These are phyloP conservation scores for Neckera pumila DNA, from an alignment of 225 moss, liverwort and hornwort species.

Conservation along the genomic window DNA sequence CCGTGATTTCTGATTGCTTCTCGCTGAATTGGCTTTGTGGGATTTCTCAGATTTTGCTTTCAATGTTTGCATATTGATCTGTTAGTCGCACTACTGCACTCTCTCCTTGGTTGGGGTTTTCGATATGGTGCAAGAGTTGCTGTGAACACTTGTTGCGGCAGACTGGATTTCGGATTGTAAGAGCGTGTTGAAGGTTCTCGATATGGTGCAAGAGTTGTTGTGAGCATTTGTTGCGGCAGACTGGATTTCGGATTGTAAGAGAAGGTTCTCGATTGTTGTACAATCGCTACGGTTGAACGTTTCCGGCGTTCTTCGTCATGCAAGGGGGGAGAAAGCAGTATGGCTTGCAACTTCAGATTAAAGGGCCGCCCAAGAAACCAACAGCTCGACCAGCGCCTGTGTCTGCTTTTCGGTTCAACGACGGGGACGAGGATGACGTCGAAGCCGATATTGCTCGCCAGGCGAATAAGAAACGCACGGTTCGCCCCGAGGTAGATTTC, in stretches of 20 bases:
- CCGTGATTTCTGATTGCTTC: background rate
- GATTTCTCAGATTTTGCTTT: background rate
- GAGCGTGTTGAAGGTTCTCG: background rate
- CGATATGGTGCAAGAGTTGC: background rate
- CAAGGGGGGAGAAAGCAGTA: conserved; percentile 49
- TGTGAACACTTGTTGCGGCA: background rate
- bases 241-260: background rate
- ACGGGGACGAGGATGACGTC: conserved; percentile 38
- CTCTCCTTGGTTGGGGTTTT: background rate
- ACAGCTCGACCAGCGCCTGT: conserved; percentile 15
- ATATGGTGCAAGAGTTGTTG: background rate
- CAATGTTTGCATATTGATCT: background rate
- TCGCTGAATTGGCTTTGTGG: background rate
- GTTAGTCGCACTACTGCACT: background rate
- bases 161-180: background rate
- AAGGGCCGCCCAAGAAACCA: conserved; percentile 35
- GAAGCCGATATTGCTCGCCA: conserved; percentile 92
- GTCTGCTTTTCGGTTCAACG: conserved; percentile 39
- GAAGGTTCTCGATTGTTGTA: background rate
- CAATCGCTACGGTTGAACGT: background rate
- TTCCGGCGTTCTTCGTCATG: background rate
- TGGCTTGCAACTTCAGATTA: conserved; percentile 49
- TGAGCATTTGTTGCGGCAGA: background rate
- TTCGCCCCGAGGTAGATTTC: conserved; percentile 53
- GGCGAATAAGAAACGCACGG: conserved; percentile 74